Conservation (phyloP, 73 alveolate genomes). For the Tetrahymena elliotti region DNA sequence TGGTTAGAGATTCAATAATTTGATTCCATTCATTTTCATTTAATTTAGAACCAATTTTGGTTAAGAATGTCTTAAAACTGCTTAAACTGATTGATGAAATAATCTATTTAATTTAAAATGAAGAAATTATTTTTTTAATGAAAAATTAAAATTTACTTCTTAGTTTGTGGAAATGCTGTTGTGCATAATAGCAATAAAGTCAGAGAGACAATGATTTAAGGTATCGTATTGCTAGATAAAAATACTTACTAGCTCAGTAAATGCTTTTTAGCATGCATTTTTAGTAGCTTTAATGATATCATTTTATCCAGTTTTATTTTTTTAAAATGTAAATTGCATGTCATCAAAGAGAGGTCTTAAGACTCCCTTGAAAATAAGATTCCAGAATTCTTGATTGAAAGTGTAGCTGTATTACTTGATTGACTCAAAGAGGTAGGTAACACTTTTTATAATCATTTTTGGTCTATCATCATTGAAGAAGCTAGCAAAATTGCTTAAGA, state of each 20-base stretch:
- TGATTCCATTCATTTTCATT: not conserved
- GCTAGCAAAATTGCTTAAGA: constrained; percentile 8
- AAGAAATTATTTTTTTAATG: not conserved
- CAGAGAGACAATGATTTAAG: not conserved
- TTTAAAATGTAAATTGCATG: constrained; percentile 5
- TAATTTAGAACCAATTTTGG: not conserved
- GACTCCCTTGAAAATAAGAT: constrained; percentile 37
- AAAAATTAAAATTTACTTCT: not conserved
- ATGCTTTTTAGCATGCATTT: not conserved
- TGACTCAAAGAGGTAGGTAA: not conserved
- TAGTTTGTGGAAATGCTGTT: not conserved
- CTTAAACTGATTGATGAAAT: not conserved
- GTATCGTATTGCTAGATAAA: not conserved
- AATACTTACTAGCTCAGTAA: not conserved
- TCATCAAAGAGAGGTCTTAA: constrained; percentile 43
- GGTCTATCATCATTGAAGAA: constrained; percentile 31
- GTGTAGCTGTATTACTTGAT: constrained; percentile 4
- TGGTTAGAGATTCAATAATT: not conserved
- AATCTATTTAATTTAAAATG: not conserved
- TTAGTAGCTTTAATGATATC: not conserved
- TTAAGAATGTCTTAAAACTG: not conserved
- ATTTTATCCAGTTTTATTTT: not conserved
- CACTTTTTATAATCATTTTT: constrained; percentile 2
- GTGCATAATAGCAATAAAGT: not conserved
- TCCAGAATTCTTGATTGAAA: constrained; percentile 33